Conservation (phyloP, 768 basidiomycete species). For the Macrolepiota albuminosa region DNA sequence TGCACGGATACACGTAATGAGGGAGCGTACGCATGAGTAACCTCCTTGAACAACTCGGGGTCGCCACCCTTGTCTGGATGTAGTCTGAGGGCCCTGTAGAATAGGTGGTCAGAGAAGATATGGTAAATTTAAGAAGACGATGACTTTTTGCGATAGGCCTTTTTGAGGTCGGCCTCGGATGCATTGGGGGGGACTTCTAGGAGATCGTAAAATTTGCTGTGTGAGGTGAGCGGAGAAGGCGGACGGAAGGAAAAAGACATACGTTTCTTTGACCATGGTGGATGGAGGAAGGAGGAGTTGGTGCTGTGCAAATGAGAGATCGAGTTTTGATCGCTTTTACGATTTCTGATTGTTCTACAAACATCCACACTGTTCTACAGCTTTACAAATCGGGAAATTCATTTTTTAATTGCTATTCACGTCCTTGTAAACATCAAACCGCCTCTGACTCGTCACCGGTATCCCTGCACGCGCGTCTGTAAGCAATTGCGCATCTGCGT, state of each 20-base stretch:
- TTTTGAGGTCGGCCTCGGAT: slow-evolving; percentile 84
- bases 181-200: slow-evolving; percentile 80
- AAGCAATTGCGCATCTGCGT: slow-evolving; percentile 47
- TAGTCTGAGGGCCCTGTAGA: slow-evolving; percentile 67
- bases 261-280: slow-evolving; percentile 73
- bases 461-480: slow-evolving; percentile 72
- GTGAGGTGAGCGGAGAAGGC: slow-evolving; percentile 3
- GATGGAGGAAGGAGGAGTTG: slow-evolving; percentile 17
- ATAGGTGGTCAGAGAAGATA: slow-evolving; percentile 5
- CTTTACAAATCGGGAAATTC: slow-evolving; percentile 33
- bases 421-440: slow-evolving; percentile 90
- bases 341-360: slow-evolving; percentile 39
- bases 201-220: slow-evolving; percentile 88
- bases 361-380: slow-evolving; percentile 37
- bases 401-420: slow-evolving; percentile 34
- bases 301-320: slow-evolving; percentile 10
- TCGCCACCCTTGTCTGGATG: slow-evolving; percentile 96
- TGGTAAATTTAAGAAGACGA: neutral
- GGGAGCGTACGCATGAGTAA: slow-evolving; percentile 84
- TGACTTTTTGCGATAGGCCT: slow-evolving; percentile 93
- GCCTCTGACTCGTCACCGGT: slow-evolving; percentile 86
- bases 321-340: slow-evolving; percentile 25
- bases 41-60: slow-evolving; percentile 95
- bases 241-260: slow-evolving; percentile 16
- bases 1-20: slow-evolving; percentile 5